These are phyloP conservation scores for Pleurotus ostreatus DNA, from an alignment of 768 basidiomycete genomes.

Conservation along the genomic window DNA sequence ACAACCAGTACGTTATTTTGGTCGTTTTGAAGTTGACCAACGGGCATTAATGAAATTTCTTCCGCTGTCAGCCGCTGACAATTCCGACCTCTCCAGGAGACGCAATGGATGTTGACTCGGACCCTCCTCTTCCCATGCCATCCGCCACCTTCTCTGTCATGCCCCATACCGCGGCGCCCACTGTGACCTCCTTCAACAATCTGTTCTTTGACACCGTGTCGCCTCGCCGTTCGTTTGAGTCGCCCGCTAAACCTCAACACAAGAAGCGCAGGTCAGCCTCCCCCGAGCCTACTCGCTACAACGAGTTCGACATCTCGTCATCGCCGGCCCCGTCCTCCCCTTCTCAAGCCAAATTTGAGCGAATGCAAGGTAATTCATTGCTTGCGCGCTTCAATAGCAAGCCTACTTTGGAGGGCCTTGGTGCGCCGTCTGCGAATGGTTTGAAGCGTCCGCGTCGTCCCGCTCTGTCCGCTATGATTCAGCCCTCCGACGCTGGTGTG, in stretches of 20 bases:
- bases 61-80: conserved; percentile 27
- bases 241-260: conserved; percentile 35
- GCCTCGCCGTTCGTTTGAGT: conserved; percentile 42
- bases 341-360: conserved; percentile 42
- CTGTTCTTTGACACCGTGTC: conserved; percentile 61
- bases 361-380: conserved; percentile 46
- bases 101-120: conserved; percentile 75
- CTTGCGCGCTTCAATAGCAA: conserved; percentile 38
- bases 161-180: conserved; percentile 42
- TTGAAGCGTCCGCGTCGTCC: conserved; percentile 64
- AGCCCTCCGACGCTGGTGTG: conserved; percentile 35
- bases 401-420: conserved; percentile 49
- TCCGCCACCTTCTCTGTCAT: conserved; percentile 3
- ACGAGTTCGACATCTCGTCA: conserved; percentile 37
- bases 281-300: conserved; percentile 38
- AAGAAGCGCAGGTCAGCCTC: conserved; percentile 62
- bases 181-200: conserved; percentile 48
- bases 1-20: conserved; percentile 3
- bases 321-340: conserved; percentile 54
- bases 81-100: conserved; percentile 47
- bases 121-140: conserved; percentile 1
- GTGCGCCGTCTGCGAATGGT: conserved; percentile 49
- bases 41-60: conserved; percentile 9
- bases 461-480: conserved; percentile 59
- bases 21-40: neutral